Conservation (phyloP, 2,329 filamentous ascomycete species). For the Thielaviopsis euricoi region DNA sequence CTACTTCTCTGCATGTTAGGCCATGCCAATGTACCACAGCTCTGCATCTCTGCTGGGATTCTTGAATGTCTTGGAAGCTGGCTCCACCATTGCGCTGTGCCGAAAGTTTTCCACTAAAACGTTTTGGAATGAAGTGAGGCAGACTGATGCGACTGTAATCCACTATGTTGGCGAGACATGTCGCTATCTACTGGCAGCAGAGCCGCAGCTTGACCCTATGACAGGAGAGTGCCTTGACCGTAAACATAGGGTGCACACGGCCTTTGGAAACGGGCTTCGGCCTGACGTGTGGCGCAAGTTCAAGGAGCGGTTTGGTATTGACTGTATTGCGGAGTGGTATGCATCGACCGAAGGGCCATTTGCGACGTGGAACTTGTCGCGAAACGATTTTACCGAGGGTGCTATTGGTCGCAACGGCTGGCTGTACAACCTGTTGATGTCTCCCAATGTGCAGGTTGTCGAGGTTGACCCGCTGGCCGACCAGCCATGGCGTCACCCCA, state of each 20-base stretch:
- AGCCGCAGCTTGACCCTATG: slow-evolving; percentile 41
- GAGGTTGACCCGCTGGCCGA: slow-evolving; percentile 58
- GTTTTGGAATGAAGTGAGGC: slow-evolving; percentile 65
- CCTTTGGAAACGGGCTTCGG: slow-evolving; percentile 71
- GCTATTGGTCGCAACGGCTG: slow-evolving; percentile 60
- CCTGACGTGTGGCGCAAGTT: slow-evolving; percentile 77
- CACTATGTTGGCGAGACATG: slow-evolving; percentile 84
- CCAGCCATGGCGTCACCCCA: slow-evolving; percentile 46
- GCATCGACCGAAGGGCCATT: slow-evolving; percentile 57
- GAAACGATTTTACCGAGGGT: slow-evolving; percentile 57
- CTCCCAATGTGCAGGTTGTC: slow-evolving; percentile 38
- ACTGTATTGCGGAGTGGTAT: slow-evolving; percentile 65
- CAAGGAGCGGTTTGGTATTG: slow-evolving; percentile 64
- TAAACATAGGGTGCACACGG: slow-evolving; percentile 54
- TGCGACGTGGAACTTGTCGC: slow-evolving; percentile 55
- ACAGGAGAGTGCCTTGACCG: slow-evolving; percentile 56
- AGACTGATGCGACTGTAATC: slow-evolving; percentile 53
- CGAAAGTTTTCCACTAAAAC: slow-evolving; percentile 61
- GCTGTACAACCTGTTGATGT: slow-evolving; percentile 39
- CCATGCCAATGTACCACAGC: slow-evolving; percentile 81
- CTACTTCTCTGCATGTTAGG: slow-evolving; percentile 25
- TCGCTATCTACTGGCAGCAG: slow-evolving; percentile 59
- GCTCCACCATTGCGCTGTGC: slow-evolving; percentile 53
- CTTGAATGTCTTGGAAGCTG: slow-evolving; percentile 38
- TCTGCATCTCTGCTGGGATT: slow-evolving; percentile 60